Evolutionary conservation across 2,329 filamentous ascomycete species (phyloP), one percentile per base, ranked within the genome.

Genomic region (Fusarium sp.): DNA sequence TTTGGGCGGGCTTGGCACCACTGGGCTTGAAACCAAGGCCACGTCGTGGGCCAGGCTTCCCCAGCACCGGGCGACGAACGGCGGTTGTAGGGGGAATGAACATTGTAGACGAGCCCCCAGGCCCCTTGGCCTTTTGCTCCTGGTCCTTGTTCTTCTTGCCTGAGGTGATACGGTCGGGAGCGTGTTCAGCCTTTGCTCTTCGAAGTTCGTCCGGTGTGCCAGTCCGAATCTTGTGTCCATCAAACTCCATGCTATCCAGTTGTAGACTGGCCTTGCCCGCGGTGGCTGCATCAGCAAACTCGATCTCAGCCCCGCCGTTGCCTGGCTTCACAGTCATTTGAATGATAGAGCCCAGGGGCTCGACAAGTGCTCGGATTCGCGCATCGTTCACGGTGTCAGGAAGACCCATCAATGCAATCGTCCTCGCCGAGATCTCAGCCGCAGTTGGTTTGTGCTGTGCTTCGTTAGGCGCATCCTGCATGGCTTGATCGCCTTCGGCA

Each of bases 321-420:
- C 93, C 88, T 2, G 94, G 93, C 46, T 93, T 90, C 13, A 98
- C 84, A 14, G 91, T 85, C 6, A 98, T 85, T 78, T 94, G 95
- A 68, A 90, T 84, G 25, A 98, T 84, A 2, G 85, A 79, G 1
- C 93, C 94, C 45, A 90, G 85, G 3, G 89, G 86, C 72, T 93
- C 91, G 11, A 92, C 89, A 4, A 97, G 82, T 0, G 89, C 85
- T 45, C 88, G 88, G 57, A 99, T 88, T 30, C 94, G 93, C 2
- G 92, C 89, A 75, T 97, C 93, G 70, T 97, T 98, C 74, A 98
- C 89, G 0, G 94, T 98, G 76, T 98, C 96, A 1, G 96, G 93
- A 2, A 99, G 84, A 67, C 94, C 91, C 80, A 98, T 88, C 28
- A 99, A 83, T 12, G 91, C 91, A 51, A 98, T 85, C 1, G 93